Base-by-base conservation (phyloP, 148 eudicot genomes). In the Persicaria maculosa region DNA sequence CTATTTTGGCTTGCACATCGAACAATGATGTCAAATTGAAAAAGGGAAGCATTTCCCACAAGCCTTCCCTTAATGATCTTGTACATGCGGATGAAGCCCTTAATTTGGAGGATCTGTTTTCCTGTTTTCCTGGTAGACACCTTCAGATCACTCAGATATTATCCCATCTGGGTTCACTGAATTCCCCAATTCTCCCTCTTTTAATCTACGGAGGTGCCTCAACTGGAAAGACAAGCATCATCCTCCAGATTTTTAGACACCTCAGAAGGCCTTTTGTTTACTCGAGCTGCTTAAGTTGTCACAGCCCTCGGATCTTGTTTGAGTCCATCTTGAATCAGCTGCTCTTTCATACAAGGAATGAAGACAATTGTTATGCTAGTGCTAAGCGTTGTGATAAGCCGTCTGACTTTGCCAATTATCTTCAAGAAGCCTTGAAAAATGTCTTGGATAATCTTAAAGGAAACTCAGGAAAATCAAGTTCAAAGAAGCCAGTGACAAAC, bases 321-420 rank as follows among this genome's bases (percentile, higher is more conserved):
- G 98, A 92, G 71, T 87, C 88, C 61, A 75, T 94, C 69, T 80
- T 94, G 80, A 92, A 94, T 76, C 97, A 90, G 88, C 74, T 94
- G 73, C 76, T 85, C 43, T 84, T 92, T 75, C 96, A 94, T 77
- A 76, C 80, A 74, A 90, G 87, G 79, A 80, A 80, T 70, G 86
- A 82, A 57, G 82, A 76, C 14, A 90, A 91, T 72, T 81, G 86
- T 64, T 94, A 94, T 72, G 77, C 81, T 10, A 91, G 90, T 84
- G 87, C 88, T 48, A 94, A 88, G 81, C 85, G 89, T 22, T 94
- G 98, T 71, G 97, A 94, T 74, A 88, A 68, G 81, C 91, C 96
- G 19, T 86, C 96, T 74, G 98, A 94, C 80, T 90, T 94, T 80
- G 87, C 83, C 70, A 92, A 88, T 84, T 78, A 82, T 54, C 69